Evolutionary conservation across 1,284 basidiomycete genomes (phyloP).

Genomic region (Ganoderma lingzhi): DNA sequence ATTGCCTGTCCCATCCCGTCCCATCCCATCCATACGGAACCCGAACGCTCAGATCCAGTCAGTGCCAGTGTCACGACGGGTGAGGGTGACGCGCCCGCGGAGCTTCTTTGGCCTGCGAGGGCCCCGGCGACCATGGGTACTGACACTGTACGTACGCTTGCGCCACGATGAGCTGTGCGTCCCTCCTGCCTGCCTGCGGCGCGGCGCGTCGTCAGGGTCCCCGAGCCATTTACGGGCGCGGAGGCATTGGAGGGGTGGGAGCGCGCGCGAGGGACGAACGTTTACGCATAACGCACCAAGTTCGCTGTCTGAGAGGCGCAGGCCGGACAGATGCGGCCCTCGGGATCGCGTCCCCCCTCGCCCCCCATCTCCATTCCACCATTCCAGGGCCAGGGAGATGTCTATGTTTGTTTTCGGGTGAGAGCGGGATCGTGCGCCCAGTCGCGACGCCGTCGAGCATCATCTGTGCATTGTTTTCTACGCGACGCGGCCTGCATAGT

Average conservation of each 20-base stretch:
- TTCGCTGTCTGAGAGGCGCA: slow-evolving; percentile 10
- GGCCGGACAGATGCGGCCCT: slow-evolving; percentile 10
- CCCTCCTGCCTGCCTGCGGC: slow-evolving; percentile 2
- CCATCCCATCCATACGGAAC: neutral
- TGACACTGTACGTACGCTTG: neutral
- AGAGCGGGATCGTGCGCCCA: neutral
- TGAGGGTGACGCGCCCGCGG: neutral
- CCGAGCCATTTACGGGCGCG: slow-evolving; percentile 8
- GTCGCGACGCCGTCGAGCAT: slow-evolving; percentile 2
- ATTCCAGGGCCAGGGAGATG: neutral
- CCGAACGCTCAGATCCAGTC: neutral
- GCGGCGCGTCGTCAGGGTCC: slow-evolving; percentile 20
- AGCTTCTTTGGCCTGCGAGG: neutral
- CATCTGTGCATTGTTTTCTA: slow-evolving; percentile 3
- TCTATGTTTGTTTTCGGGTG: neutral
- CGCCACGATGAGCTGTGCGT: no score
- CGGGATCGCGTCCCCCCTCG: neutral
- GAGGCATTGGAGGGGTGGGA: slow-evolving; percentile 3
- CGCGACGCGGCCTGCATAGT: neutral
- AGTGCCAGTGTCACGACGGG: no score
- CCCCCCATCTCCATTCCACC: neutral
- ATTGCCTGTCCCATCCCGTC: neutral
- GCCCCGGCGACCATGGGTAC: neutral
- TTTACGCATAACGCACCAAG: neutral
- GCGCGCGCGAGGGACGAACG: slow-evolving; percentile 1